Percentiles rank a stretch among this genome's conserved stretches.
These are phyloP conservation scores for Tetrapisispora phaffii DNA, from an alignment of 805 yeast genomes.

Conservation along the genomic window DNA sequence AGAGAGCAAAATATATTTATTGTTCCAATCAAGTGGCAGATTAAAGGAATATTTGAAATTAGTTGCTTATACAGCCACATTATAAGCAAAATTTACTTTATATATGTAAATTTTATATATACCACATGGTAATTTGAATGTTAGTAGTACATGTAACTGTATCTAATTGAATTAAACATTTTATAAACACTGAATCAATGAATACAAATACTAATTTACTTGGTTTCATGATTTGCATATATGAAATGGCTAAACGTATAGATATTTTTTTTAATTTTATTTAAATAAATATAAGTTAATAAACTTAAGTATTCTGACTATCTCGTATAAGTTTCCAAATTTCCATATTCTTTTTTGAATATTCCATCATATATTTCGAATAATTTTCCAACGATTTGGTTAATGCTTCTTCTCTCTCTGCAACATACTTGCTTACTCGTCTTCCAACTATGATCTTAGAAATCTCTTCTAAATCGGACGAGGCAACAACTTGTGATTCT, in stretches of 20 bases:
- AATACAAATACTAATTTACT: too few species aligned
- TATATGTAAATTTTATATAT: not conserved
- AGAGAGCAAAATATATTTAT: slow-evolving; percentile 44
- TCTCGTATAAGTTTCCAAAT: slow-evolving; percentile 22
- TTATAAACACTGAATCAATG: too few species aligned
- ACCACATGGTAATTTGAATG: not conserved
- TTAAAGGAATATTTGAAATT: slow-evolving; percentile 43
- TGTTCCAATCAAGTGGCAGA: slow-evolving; percentile 50
- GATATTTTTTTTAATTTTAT: not conserved
- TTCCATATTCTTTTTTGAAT: slow-evolving; percentile 23
- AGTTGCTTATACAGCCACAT: slow-evolving; percentile 49
- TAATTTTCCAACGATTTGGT: slow-evolving; percentile 18
- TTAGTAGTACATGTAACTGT: too few species aligned
- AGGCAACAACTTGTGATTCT: slow-evolving; percentile 20
- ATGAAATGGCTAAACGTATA: too few species aligned
- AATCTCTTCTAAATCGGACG: slow-evolving; percentile 25
- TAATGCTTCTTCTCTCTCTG: slow-evolving; percentile 18
- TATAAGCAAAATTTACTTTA: slow-evolving; percentile 2
- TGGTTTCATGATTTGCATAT: too few species aligned
- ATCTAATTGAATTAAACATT: too few species aligned
- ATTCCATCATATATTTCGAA: slow-evolving; percentile 22
- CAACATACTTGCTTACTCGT: slow-evolving; percentile 26
- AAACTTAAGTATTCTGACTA: not conserved
- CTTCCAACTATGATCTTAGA: slow-evolving; percentile 23
- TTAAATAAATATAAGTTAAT: not conserved